Evolutionary conservation across 768 basidiomycete species (phyloP).

Genomic region (Ramaria rubella): DNA sequence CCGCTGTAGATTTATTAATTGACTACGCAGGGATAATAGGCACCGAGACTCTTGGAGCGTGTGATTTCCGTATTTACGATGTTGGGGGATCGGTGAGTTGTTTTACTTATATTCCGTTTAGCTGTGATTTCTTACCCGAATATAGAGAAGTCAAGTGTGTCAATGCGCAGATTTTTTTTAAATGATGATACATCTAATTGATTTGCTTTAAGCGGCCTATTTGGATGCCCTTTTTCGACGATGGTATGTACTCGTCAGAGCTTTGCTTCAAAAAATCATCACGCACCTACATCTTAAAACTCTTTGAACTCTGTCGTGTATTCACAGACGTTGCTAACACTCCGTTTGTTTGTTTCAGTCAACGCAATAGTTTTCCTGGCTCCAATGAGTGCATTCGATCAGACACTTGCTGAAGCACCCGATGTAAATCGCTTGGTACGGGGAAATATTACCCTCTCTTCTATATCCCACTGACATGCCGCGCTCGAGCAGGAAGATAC

Average conservation of each 20-base stretch:
- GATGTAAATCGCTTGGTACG: slow-evolving; percentile 55
- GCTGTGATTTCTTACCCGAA: not conserved
- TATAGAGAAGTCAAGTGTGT: slow-evolving; percentile 6
- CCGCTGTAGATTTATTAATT: not conserved
- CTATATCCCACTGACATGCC: not conserved
- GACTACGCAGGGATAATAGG: not conserved
- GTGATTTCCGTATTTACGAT: slow-evolving; percentile 69
- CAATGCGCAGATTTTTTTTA: not conserved
- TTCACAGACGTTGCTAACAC: not conserved
- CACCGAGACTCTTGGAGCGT: not conserved
- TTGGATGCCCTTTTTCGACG: slow-evolving; percentile 78
- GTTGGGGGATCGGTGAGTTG: slow-evolving; percentile 48
- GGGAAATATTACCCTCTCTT: not conserved
- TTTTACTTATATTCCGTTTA: not conserved
- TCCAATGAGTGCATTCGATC: slow-evolving; percentile 63
- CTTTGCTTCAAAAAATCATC: too few relatives aligned
- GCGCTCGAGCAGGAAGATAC: slow-evolving; percentile 48
- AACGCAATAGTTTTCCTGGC: slow-evolving; percentile 78
- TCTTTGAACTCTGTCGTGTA: too few relatives aligned
- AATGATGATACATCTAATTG: not conserved
- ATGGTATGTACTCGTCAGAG: slow-evolving; percentile 20
- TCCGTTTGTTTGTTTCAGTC: slow-evolving; percentile 24
- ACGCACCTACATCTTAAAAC: not conserved
- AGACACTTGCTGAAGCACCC: slow-evolving; percentile 53
- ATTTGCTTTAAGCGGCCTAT: slow-evolving; percentile 48